Conservation (phyloP, 1,284 basidiomycete genomes). For the Xerocomus minutiporus region DNA sequence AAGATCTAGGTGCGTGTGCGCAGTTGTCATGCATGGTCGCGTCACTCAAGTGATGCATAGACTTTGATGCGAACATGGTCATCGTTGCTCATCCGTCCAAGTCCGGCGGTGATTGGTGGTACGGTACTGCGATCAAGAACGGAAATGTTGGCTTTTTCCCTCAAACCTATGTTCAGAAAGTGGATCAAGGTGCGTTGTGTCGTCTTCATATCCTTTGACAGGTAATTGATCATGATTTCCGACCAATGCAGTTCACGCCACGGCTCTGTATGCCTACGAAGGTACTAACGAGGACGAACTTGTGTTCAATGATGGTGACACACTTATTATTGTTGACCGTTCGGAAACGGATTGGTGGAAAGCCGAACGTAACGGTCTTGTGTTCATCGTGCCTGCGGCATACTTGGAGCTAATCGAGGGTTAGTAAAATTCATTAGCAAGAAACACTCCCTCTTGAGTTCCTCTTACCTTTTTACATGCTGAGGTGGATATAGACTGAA, state of each 20-base stretch:
- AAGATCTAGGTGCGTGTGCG: constrained; percentile 70
- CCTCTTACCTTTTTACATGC: constrained; percentile 50
- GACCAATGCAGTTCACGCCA: constrained; percentile 53
- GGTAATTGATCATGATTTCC: not conserved
- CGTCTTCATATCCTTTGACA: constrained; percentile 2
- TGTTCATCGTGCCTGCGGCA: constrained; percentile 85
- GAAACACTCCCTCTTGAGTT: constrained; percentile 43
- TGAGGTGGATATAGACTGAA: constrained; percentile 64
- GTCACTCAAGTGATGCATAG: constrained; percentile 37
- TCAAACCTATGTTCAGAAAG: constrained; percentile 77
- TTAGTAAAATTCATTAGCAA: constrained; percentile 56
- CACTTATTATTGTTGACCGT: constrained; percentile 72
- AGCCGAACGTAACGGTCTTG: constrained; percentile 75
- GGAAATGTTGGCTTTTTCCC: constrained; percentile 88
- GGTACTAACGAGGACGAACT: constrained; percentile 74
- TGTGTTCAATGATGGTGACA: constrained; percentile 76
- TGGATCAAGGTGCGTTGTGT: constrained; percentile 56
- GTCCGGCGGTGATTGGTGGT: constrained; percentile 88
- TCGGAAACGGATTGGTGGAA: constrained; percentile 92
- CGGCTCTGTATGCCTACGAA: constrained; percentile 76
- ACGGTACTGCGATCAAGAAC: constrained; percentile 67
- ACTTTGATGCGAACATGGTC: constrained; percentile 79
- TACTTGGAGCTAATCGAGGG: constrained; percentile 83
- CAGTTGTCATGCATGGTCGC: not conserved
- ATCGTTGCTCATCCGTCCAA: constrained; percentile 83